These are phyloP conservation scores for Fusarium sp. DNA, from an alignment of 2,329 filamentous ascomycete species.

Conservation along the genomic window DNA sequence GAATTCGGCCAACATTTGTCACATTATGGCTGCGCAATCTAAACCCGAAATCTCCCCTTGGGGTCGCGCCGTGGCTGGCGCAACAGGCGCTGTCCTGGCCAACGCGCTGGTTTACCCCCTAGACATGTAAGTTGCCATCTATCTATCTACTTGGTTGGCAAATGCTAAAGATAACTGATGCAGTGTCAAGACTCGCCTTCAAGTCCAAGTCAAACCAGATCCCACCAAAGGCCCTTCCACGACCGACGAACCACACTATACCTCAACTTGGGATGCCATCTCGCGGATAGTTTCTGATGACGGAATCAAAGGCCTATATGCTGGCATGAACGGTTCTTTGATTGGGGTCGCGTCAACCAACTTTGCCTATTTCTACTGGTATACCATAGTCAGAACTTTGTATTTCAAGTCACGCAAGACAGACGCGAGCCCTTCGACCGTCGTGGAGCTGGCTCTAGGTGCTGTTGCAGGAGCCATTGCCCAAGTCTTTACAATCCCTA, in stretches of 20 bases:
- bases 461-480: conserved; percentile 90
- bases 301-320: conserved; percentile 84
- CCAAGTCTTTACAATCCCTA: conserved; percentile 95
- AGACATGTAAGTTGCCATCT: conserved; percentile 78
- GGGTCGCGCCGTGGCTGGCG: conserved; percentile 92
- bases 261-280: conserved; percentile 88
- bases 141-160: neutral
- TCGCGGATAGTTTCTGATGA: conserved; percentile 84
- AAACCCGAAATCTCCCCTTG: conserved; percentile 86
- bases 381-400: conserved; percentile 84
- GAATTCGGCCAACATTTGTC: neutral
- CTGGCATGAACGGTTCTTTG: conserved; percentile 86
- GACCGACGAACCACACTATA: conserved; percentile 74
- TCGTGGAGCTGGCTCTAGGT: conserved; percentile 84
- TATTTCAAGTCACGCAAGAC: conserved; percentile 73
- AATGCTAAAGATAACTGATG: neutral
- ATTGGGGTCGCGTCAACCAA: conserved; percentile 96
- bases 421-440: conserved; percentile 73
- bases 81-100: conserved; percentile 90
- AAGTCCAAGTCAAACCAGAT: conserved; percentile 84
- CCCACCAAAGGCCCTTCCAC: conserved; percentile 58
- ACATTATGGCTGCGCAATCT: conserved; percentile 64
- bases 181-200: conserved; percentile 94
- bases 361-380: conserved; percentile 99
- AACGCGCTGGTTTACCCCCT: conserved; percentile 96